Evolutionary conservation across 768 basidiomycete genomes (phyloP), one percentile per base, ranked within the genome.

Genomic region (Mycena chlorophos): DNA sequence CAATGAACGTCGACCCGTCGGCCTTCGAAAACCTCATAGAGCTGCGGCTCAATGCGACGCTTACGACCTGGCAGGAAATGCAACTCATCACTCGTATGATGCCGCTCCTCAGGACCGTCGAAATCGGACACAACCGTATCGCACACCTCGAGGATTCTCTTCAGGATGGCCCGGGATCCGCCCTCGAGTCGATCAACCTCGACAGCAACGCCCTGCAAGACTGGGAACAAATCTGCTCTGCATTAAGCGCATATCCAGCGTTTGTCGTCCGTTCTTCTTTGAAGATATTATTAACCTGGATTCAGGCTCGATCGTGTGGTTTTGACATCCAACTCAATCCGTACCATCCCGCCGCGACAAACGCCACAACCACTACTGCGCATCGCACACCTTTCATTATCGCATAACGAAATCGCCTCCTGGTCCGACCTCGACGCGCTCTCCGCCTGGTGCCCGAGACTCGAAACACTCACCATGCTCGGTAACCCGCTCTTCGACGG

Each of bases 81-180:
- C 70, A 75, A 58, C 56, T 61, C n/a, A 68, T 84, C 46, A 77
- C 76, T 27, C 62, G 66, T 12, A 68, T 71, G 57, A 86, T 90
- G 82, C 81, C 83, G 3, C 70, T 65, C 30, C 71, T 90, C 34
- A 71, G 70, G 31, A 63, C 74, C 3, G 72, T 91, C 14, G 89
- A 94, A 71, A 67, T 89, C 61, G 91, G 89, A 12, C 83, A 87
- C 71, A 94, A 94, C 65, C 63, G 70, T 12, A 71, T 93, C 45
- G 57, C 40, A 37, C 60, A 52, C 55, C 56, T 56, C 61, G 29
- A 48, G 39, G 27, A 39, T 51, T 49, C 40, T 49, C 39, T 31
- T n/a, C n/a, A n/a, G n/a, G n/a, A n/a, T n/a, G n/a, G n/a, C 55
- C 55, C 65, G 60, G 53, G 27, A 57, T 65, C 69, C 5, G 55